Conservation (phyloP, 768 basidiomycete genomes). For the Psilocybe azurescens region DNA sequence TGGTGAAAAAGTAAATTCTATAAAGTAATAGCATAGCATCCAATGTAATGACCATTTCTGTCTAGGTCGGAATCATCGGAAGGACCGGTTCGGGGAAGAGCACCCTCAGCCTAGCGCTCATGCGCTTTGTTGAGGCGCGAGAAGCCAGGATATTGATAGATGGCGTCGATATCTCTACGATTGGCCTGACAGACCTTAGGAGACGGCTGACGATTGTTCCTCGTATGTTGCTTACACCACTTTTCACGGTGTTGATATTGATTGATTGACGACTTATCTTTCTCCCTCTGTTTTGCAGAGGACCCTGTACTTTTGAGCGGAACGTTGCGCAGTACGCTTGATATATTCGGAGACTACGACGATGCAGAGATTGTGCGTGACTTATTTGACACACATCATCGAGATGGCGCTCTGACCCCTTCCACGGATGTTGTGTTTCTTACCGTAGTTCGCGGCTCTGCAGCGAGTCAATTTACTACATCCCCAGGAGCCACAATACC, state of each 20-base stretch:
- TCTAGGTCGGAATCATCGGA: constrained; percentile 71
- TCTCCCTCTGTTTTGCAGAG: constrained; percentile 48
- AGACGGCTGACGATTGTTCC: constrained; percentile 62
- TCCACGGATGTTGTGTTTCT: not conserved
- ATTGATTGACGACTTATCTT: constrained; percentile 59
- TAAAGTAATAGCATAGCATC: not conserved
- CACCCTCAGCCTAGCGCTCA: constrained; percentile 72
- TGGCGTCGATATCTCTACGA: constrained; percentile 73
- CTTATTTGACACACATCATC: not conserved
- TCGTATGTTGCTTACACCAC: constrained; percentile 61
- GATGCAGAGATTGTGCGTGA: constrained; percentile 68
- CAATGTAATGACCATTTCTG: not conserved
- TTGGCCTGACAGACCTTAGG: constrained; percentile 84
- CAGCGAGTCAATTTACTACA: constrained; percentile 15
- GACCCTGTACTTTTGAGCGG: constrained; percentile 90
- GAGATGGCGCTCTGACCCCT: no score
- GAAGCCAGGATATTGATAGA: constrained; percentile 79
- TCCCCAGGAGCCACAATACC: not conserved
- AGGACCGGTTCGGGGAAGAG: constrained; percentile 81
- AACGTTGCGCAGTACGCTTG: constrained; percentile 80
- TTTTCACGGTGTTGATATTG: constrained; percentile 34
- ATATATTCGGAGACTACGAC: constrained; percentile 86
- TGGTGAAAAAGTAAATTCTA: constrained; percentile 60
- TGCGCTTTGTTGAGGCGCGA: constrained; percentile 74
- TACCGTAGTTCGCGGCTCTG: constrained; percentile 15